Percentiles rank a stretch among this genome's conserved stretches.
phyloP scores from a whole-genome alignment of 2,329 filamentous ascomycete genomes.

The Akanthomyces uredinophilus region DNA sequence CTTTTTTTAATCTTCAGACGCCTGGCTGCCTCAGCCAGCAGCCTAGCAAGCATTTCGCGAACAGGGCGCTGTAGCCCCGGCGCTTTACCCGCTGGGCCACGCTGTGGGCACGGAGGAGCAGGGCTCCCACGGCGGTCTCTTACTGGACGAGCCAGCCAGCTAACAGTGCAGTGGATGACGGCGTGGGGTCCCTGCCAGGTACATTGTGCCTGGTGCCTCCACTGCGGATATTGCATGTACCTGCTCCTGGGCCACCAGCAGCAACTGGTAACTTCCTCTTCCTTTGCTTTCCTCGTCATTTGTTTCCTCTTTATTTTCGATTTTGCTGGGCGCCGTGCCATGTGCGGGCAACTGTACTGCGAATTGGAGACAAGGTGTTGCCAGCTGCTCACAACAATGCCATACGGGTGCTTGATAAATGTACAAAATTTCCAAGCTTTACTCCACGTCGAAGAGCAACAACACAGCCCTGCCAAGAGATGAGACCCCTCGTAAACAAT shows the following conservation, averaged over 20 bases:
- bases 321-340: too few species aligned
- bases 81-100: neutral
- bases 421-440: neutral
- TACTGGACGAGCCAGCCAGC: neutral
- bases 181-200: neutral
- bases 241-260: too few species aligned
- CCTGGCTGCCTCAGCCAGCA: neutral
- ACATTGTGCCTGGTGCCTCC: neutral
- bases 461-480: slow-evolving; percentile 3
- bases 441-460: neutral
- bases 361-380: too few species aligned
- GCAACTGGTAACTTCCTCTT: too few species aligned
- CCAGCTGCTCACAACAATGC: too few species aligned
- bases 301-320: neutral
- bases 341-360: too few species aligned
- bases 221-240: neutral
- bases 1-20: too few species aligned
- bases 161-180: neutral
- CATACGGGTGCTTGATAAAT: too few species aligned
- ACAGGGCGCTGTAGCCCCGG: neutral
- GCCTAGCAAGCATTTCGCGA: neutral
- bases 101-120: neutral
- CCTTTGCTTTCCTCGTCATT: neutral
- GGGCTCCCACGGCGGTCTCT: neutral
- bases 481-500: neutral